Evolutionary conservation across 2,329 filamentous ascomycete genomes (phyloP), one percentile per base, ranked within the genome.

Genomic region (Epichloe gansuensis): DNA sequence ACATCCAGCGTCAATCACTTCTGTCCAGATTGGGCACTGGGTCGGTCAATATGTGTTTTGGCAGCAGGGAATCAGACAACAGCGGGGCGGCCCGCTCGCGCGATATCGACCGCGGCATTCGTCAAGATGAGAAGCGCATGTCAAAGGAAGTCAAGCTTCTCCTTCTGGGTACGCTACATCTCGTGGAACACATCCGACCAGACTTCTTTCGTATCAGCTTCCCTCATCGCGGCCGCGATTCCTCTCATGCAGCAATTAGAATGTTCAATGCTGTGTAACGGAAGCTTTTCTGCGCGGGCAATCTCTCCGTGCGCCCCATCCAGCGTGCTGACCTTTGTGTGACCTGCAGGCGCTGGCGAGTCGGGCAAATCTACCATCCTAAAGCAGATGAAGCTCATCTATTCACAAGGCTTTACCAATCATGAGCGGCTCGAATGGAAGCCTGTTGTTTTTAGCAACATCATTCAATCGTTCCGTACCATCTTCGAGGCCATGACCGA

Each of bases 341-440:
- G 52, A 54, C 39, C n/a, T 58, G 58, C 61, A 96, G 91, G 91
- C 69, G 91, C 91, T 62, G 91, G 91, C 65, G 91, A 97, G 87
- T 71, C 70, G 46, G 70, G 91, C 59, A 97, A 97, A 72, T 96
- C 91, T 8, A 97, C 91, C 1, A 91, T 97, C 55, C 81, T 97
- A 59, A 97, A 97, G 75, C 91, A 97, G 76, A 97, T 98, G 93
- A 91, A 91, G 69, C 83, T 98, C 69, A 96, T 98, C 62, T 93
- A 97, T 68, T 83, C 89, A 13, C 84, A 90, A 68, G 91, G 93
- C 49, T 97, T 97, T 73, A 88, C 83, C 64, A 86, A 88, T 63
- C 83, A 81, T 58, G 93, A 97, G 69, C 88, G 90, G 68, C 82
- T 94, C 59, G 89, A 96, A 75, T 95, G 89, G 79, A 90, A 93